Percentiles rank a stretch among this genome's conserved stretches.
Conservation (phyloP, 257 asterid species). For the Paraleonurus japonicus region DNA sequence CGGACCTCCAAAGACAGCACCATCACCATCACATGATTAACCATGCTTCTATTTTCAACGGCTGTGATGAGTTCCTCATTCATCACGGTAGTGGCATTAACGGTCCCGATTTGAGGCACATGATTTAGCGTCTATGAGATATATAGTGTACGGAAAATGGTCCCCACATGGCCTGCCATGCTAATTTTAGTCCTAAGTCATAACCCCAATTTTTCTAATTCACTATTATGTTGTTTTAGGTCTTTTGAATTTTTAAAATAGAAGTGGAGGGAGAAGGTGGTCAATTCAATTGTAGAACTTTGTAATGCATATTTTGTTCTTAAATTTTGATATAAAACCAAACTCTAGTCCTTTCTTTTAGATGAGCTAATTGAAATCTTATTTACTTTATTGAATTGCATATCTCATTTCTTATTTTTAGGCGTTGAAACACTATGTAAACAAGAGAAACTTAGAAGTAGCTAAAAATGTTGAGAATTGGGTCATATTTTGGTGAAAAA, state of each 20-base stretch:
- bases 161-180: slow-evolving; percentile 21
- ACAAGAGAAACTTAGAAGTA: too few relatives aligned
- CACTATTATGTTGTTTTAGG: slow-evolving; percentile 26
- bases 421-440: background rate
- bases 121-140: slow-evolving; percentile 47
- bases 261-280: slow-evolving; percentile 36
- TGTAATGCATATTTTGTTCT: slow-evolving; percentile 38
- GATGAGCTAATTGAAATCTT: too few relatives aligned
- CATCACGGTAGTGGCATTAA: slow-evolving; percentile 50
- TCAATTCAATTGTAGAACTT: slow-evolving; percentile 44
- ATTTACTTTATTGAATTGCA: too few relatives aligned
- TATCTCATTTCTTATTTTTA: too few relatives aligned
- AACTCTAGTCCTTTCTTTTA: slow-evolving; percentile 2
- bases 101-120: slow-evolving; percentile 76
- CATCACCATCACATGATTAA: slow-evolving; percentile 49
- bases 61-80: slow-evolving; percentile 80
- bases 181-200: slow-evolving; percentile 40
- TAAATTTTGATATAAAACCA: slow-evolving; percentile 28
- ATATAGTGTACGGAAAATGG: slow-evolving; percentile 26
- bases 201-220: slow-evolving; percentile 51
- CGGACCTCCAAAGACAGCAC: slow-evolving; percentile 58
- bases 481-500: slow-evolving; percentile 23
- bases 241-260: slow-evolving; percentile 39
- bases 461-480: background rate
- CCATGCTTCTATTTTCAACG: slow-evolving; percentile 70